These are phyloP conservation scores for Sugiyamaella grinbergsii DNA, from an alignment of 1,139 yeast species.

Conservation along the genomic window DNA sequence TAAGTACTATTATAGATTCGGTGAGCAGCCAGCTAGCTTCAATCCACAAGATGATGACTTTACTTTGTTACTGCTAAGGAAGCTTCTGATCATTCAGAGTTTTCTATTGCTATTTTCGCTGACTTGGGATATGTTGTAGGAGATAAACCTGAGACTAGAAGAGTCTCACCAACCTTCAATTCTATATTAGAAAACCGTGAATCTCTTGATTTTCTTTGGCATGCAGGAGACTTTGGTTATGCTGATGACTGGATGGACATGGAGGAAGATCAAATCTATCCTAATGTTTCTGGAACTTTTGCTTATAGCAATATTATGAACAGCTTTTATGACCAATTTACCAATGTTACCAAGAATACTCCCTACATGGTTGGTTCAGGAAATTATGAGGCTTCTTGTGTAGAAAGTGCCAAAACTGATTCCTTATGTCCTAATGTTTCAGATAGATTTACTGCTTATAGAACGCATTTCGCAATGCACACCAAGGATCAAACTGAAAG, in stretches of 20 bases:
- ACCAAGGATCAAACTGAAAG: slow-evolving; percentile 25
- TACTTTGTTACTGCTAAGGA: slow-evolving; percentile 26
- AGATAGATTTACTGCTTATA: slow-evolving; percentile 34
- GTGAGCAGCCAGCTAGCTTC: slow-evolving; percentile 18
- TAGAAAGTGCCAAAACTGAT: slow-evolving; percentile 20
- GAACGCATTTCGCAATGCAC: slow-evolving; percentile 36
- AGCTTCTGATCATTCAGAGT: slow-evolving; percentile 22
- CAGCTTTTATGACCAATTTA: slow-evolving; percentile 34
- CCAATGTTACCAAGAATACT: slow-evolving; percentile 29
- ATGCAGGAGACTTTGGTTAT: slow-evolving; percentile 37
- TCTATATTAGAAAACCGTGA: slow-evolving; percentile 19
- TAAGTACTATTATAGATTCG: slow-evolving; percentile 37
- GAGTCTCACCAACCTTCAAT: slow-evolving; percentile 22
- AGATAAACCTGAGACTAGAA: slow-evolving; percentile 24
- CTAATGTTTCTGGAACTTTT: slow-evolving; percentile 15
- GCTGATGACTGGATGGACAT: slow-evolving; percentile 38
- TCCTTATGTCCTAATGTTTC: slow-evolving; percentile 34
- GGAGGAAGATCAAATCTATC: slow-evolving; percentile 25
- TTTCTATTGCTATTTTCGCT: slow-evolving; percentile 25
- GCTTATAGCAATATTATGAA: slow-evolving; percentile 22
- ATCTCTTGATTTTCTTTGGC: slow-evolving; percentile 33
- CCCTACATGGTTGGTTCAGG: slow-evolving; percentile 40
- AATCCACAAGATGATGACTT: slow-evolving; percentile 6
- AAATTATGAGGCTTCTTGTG: slow-evolving; percentile 37
- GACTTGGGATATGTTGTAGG: slow-evolving; percentile 33